Conservation (phyloP, 192 early-diverging fungal species). For the Backusella morwellensis region DNA sequence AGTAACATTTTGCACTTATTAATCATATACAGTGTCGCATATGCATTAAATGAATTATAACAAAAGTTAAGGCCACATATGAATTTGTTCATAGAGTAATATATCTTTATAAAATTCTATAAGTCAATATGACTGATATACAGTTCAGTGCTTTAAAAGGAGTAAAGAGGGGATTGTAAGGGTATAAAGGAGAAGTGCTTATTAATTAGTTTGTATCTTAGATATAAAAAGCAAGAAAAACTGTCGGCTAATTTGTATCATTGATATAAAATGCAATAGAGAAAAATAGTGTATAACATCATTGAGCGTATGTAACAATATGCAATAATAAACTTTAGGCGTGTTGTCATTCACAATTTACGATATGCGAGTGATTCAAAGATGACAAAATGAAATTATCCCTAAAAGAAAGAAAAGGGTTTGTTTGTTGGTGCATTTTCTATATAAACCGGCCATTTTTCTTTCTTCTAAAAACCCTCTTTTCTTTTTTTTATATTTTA, state of each 20-base stretch:
- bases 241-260: background rate
- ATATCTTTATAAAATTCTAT: background rate
- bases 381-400: constrained; percentile 7
- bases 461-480: background rate
- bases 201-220: background rate
- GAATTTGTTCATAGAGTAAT: background rate
- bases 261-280: background rate
- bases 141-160: background rate
- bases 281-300: background rate
- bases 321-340: background rate
- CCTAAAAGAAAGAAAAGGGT: background rate
- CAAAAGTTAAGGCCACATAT: background rate
- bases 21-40: background rate
- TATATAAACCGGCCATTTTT: background rate
- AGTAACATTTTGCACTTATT: background rate
- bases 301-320: background rate
- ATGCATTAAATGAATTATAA: background rate
- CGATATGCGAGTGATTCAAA: background rate
- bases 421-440: background rate
- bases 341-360: background rate
- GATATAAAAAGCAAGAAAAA: background rate
- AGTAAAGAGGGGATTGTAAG: background rate
- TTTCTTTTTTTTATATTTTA: background rate
- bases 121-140: background rate
- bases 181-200: background rate